phyloP scores from a whole-genome alignment of 768 basidiomycete species.

The Flagelloscypha sp. region DNA sequence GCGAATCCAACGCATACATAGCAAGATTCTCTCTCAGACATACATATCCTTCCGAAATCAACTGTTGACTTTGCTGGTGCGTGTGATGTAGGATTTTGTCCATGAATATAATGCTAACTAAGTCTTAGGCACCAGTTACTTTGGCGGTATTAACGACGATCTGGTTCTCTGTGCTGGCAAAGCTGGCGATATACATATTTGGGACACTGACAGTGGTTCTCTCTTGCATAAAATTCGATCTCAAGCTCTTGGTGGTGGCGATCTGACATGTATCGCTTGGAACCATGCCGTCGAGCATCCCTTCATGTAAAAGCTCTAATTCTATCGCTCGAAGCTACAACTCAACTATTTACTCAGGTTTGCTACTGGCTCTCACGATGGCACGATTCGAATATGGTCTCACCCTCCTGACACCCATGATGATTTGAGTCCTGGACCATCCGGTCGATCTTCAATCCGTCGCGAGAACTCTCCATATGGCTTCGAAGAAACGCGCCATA shows the following conservation, averaged over 20 bases:
- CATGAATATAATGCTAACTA: no score
- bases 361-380: slow-evolving; percentile 73
- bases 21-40: slow-evolving; percentile 32
- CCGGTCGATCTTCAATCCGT: no score
- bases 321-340: no score
- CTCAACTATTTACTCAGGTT: slow-evolving; percentile 42
- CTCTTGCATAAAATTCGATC: slow-evolving; percentile 63
- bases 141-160: slow-evolving; percentile 74
- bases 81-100: no score
- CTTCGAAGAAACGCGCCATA: no score
- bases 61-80: slow-evolving; percentile 65
- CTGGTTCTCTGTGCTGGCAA: slow-evolving; percentile 73
- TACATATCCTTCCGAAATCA: slow-evolving; percentile 64
- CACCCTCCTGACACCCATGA: slow-evolving; percentile 26
- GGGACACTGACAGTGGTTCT: slow-evolving; percentile 75
- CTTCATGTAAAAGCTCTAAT: slow-evolving; percentile 59
- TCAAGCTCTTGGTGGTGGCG: slow-evolving; percentile 53
- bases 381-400: slow-evolving; percentile 68
- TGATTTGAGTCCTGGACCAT: no score
- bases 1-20: slow-evolving; percentile 1
- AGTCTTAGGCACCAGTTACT: slow-evolving; percentile 80
- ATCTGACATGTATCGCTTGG: slow-evolving; percentile 77
- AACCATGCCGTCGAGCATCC: slow-evolving; percentile 57
- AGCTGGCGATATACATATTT: slow-evolving; percentile 79
- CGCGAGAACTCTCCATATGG: no score